Conservation (phyloP, 345 rosid genomes). For the Camelina sativa region DNA sequence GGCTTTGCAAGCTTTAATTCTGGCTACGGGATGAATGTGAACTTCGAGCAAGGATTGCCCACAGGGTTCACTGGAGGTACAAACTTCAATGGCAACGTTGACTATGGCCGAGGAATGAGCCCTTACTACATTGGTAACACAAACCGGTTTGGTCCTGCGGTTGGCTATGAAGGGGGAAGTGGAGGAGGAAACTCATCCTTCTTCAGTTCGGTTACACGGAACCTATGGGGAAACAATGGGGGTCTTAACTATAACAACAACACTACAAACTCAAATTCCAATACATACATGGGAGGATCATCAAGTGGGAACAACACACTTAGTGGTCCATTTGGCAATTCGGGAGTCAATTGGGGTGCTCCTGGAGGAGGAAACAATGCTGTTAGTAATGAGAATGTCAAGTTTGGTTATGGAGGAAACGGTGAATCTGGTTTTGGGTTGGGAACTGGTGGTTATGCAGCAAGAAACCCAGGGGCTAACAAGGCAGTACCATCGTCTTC, state of each 20-base stretch:
- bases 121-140: slow-evolving; percentile 73
- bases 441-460: slow-evolving; percentile 47
- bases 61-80: slow-evolving; percentile 67
- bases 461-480: slow-evolving; percentile 56
- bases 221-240: slow-evolving; percentile 82
- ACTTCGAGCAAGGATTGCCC: slow-evolving; percentile 71
- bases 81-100: slow-evolving; percentile 60
- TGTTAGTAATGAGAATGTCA: slow-evolving; percentile 37
- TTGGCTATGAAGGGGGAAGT: slow-evolving; percentile 59
- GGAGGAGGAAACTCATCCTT: slow-evolving; percentile 68
- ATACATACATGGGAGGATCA: slow-evolving; percentile 54
- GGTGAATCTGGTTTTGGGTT: slow-evolving; percentile 44
- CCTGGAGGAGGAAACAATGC: slow-evolving; percentile 50
- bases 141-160: slow-evolving; percentile 68
- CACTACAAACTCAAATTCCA: slow-evolving; percentile 53
- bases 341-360: slow-evolving; percentile 73
- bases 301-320: slow-evolving; percentile 49
- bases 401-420: slow-evolving; percentile 44
- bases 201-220: slow-evolving; percentile 66
- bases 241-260: slow-evolving; percentile 42
- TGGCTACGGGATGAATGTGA: slow-evolving; percentile 78
- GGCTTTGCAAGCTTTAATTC: slow-evolving; percentile 49
- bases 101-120: slow-evolving; percentile 71
- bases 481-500: slow-evolving; percentile 62
- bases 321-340: slow-evolving; percentile 68